These are phyloP conservation scores for Parastagonospora nodorum DNA, from an alignment of 2,329 filamentous ascomycete species.

Conservation along the genomic window DNA sequence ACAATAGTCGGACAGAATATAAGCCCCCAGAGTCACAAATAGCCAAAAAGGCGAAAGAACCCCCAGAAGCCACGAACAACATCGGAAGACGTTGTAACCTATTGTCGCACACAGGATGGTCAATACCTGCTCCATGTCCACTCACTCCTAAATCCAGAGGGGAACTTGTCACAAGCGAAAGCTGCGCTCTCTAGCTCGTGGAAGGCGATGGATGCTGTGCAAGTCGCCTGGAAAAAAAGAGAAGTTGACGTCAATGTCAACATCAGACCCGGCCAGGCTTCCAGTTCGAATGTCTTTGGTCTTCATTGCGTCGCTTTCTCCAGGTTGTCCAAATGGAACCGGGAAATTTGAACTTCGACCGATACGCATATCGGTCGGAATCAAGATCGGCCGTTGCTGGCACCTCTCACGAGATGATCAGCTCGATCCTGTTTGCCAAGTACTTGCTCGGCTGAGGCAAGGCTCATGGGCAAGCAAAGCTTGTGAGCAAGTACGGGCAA, in stretches of 20 bases:
- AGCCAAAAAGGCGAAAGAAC: conserved; percentile 4
- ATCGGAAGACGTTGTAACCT: conserved; percentile 8
- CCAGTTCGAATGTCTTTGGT: not conserved
- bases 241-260: not conserved
- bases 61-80: conserved; percentile 6
- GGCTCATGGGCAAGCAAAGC: not conserved
- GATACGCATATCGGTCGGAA: not conserved
- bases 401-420: not conserved
- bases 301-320: conserved; percentile 1
- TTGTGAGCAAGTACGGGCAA: not conserved
- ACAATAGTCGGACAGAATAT: conserved; percentile 9
- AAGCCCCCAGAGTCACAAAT: conserved; percentile 3
- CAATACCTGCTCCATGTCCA: conserved; percentile 17
- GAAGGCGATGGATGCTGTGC: conserved; percentile 8
- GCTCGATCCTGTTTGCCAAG: not conserved
- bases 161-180: not conserved
- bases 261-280: not conserved
- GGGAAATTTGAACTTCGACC: not conserved
- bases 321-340: not conserved
- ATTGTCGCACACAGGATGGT: conserved; percentile 19
- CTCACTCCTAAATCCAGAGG: not conserved
- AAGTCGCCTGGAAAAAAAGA: conserved; percentile 1
- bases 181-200: conserved; percentile 1
- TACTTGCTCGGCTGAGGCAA: not conserved
- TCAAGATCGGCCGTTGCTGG: not conserved